A percentile compares a stretch with the other conserved stretches of the same genome.
These are phyloP conservation scores for Claviceps sp. DNA, from an alignment of 2,329 filamentous ascomycete genomes.

Conservation along the genomic window DNA sequence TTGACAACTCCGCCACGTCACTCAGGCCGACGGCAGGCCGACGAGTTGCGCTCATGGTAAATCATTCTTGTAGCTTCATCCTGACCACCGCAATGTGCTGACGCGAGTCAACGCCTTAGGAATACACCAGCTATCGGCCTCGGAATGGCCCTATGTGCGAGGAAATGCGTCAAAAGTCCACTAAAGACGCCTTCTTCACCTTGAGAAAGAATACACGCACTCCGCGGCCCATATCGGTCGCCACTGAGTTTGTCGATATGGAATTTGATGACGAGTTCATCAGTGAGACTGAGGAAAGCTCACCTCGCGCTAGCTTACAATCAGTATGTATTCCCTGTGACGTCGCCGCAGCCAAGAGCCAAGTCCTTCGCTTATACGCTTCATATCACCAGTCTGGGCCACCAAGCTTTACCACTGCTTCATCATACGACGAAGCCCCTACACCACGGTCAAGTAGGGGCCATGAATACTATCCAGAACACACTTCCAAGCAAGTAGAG, in stretches of 20 bases:
- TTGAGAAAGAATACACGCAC: conserved; percentile 33
- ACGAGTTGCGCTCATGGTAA: conserved; percentile 1
- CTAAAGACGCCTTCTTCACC: conserved; percentile 48
- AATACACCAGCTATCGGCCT: conserved; percentile 22
- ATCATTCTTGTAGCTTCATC: not conserved
- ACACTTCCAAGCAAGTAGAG: conserved; percentile 52
- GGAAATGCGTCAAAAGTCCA: conserved; percentile 39
- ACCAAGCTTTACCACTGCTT: conserved; percentile 73
- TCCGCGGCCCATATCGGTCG: conserved; percentile 51
- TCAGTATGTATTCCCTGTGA: conserved; percentile 42
- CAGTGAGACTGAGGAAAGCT: conserved; percentile 50
- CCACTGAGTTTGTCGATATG: conserved; percentile 67
- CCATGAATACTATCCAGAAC: conserved; percentile 46
- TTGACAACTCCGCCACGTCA: not conserved
- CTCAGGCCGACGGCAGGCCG: not conserved
- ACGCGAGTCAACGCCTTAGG: conserved; percentile 13
- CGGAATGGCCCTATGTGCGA: conserved; percentile 26
- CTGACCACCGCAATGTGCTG: not conserved
- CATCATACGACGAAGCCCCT: conserved; percentile 69
- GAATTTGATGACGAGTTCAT: conserved; percentile 50
- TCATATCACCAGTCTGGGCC: conserved; percentile 43
- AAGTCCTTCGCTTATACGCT: conserved; percentile 5
- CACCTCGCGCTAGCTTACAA: conserved; percentile 52
- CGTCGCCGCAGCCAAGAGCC: not conserved
- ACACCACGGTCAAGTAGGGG: conserved; percentile 59